Conservation (phyloP, 2,329 filamentous ascomycete species). For the Apiospora saccharicola region DNA sequence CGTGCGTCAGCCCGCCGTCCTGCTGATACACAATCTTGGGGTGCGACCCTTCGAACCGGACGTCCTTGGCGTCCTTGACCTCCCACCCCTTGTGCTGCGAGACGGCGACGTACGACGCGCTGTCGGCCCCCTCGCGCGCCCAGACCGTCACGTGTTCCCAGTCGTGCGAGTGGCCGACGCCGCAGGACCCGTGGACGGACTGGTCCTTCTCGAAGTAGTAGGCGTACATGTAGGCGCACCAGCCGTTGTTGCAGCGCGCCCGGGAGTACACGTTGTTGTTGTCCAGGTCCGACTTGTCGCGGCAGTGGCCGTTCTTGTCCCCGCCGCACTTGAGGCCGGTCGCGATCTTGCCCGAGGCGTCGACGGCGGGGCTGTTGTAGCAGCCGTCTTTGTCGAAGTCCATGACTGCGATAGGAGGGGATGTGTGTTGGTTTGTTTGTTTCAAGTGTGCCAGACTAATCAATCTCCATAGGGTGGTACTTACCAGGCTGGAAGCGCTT, state of each 20-base stretch:
- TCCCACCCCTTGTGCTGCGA: slow-evolving; percentile 41
- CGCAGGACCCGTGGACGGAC: slow-evolving; percentile 33
- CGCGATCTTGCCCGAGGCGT: slow-evolving; percentile 42
- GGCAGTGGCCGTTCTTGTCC: slow-evolving; percentile 42
- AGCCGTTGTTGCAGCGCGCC: slow-evolving; percentile 51
- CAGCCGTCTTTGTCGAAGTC: slow-evolving; percentile 44
- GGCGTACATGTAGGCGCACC: slow-evolving; percentile 53
- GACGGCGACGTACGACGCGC: slow-evolving; percentile 37
- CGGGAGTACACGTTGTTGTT: slow-evolving; percentile 53
- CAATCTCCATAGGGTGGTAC: too few species aligned
- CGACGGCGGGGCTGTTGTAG: slow-evolving; percentile 50
- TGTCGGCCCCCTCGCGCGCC: slow-evolving; percentile 33
- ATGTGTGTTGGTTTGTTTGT: slow-evolving; percentile 34
- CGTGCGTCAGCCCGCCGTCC: slow-evolving; percentile 39
- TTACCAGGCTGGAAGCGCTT: slow-evolving; percentile 33
- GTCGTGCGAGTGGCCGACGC: slow-evolving; percentile 47
- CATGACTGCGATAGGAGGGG: background rate
- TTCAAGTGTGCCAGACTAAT: too few species aligned
- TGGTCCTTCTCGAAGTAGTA: slow-evolving; percentile 57
- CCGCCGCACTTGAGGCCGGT: slow-evolving; percentile 40
- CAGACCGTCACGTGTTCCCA: slow-evolving; percentile 45
- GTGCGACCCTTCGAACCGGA: slow-evolving; percentile 41
- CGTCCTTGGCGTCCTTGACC: slow-evolving; percentile 34
- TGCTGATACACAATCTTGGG: slow-evolving; percentile 44
- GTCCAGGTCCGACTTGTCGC: slow-evolving; percentile 43